Evolutionary conservation across 1,284 basidiomycete genomes (phyloP), one percentile per base, ranked within the genome.

Genomic region (Grifola frondosa): DNA sequence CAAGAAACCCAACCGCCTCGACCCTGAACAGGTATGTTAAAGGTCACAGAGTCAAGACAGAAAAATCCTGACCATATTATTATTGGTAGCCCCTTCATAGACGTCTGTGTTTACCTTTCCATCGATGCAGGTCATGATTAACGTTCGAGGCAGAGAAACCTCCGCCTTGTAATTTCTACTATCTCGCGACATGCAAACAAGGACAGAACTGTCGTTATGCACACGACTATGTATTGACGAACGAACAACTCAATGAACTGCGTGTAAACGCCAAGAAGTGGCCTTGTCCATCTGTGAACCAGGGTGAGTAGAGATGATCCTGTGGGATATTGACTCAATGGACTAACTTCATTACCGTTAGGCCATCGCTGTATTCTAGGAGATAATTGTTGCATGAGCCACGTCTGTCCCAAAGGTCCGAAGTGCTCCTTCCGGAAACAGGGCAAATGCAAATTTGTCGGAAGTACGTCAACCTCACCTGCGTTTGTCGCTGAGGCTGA

Each of bases 111-210:
- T 44, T 20, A 42, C 26, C 4, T n/a, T 17, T 20, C 30, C n/a
- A 37, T n/a, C n/a, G n/a, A n/a, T n/a, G n/a, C n/a, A n/a, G n/a
- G n/a, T n/a, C n/a, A n/a, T n/a, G 19, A 46, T 48, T 10, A 43
- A 36, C 31, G 40, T 38, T 12, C n/a, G 5, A 10, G 10, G 29
- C 45, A 69, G 68, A 68, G 30, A 66, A 54, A 46, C 69, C 69
- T 5, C 64, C 65, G 1, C 67, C 69, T 3, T 74, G 73, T 52
- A 74, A 71, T 39, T 65, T 64, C 49, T 64, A 59, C 52, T 73
- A 74, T 51, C 58, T 74, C 20, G 51, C 64, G 2, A 54, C 55
- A 30, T 71, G 70, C 49, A 61, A 56, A 43, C 55, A 64, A 26
- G 65, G 66, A 31, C 51, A 56, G 8, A 58, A 61, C 15, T 74